phyloP scores from a whole-genome alignment of 768 basidiomycete species.

The Antrodiella citrinella region DNA sequence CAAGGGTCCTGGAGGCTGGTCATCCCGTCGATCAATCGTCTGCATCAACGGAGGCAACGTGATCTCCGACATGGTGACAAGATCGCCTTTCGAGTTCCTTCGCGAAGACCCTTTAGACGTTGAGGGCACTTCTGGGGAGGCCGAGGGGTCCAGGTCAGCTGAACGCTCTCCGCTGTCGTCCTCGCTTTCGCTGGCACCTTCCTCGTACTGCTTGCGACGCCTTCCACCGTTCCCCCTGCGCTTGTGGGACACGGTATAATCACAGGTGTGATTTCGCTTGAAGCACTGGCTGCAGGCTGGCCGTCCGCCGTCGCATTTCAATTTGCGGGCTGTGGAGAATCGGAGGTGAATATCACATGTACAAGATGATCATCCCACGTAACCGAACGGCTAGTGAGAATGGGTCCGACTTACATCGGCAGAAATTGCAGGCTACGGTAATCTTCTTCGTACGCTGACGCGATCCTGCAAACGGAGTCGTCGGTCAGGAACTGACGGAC shows the following conservation, averaged over 20 bases:
- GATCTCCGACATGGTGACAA: conserved; percentile 17
- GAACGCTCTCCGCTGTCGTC: conserved; percentile 57
- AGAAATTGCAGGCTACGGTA: conserved; percentile 86
- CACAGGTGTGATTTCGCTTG: conserved; percentile 71
- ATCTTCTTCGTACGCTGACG: conserved; percentile 79
- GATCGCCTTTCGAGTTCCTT: conserved; percentile 12
- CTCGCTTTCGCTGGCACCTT: conserved; percentile 25
- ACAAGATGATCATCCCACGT: too few species aligned
- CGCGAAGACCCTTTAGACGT: conserved; percentile 18
- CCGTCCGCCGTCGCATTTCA: conserved; percentile 82
- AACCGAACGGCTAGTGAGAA: not conserved
- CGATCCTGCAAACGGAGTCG: conserved; percentile 34
- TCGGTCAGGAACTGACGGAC: conserved; percentile 1
- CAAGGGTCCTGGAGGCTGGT: conserved; percentile 12
- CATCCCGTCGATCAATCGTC: conserved; percentile 9
- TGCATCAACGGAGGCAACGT: conserved; percentile 7
- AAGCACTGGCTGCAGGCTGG: conserved; percentile 78
- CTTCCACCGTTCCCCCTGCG: conserved; percentile 44
- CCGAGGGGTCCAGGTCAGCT: conserved; percentile 39
- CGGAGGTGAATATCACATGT: not conserved
- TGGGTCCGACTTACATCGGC: conserved; percentile 58
- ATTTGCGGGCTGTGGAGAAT: conserved; percentile 57
- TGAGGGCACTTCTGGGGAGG: conserved; percentile 41
- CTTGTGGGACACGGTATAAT: conserved; percentile 71
- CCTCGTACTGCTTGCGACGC: conserved; percentile 52